A percentile compares a stretch with the other conserved stretches of the same genome.
Conservation (phyloP, 2,329 filamentous ascomycete genomes). For the Cladosporium sp. region DNA sequence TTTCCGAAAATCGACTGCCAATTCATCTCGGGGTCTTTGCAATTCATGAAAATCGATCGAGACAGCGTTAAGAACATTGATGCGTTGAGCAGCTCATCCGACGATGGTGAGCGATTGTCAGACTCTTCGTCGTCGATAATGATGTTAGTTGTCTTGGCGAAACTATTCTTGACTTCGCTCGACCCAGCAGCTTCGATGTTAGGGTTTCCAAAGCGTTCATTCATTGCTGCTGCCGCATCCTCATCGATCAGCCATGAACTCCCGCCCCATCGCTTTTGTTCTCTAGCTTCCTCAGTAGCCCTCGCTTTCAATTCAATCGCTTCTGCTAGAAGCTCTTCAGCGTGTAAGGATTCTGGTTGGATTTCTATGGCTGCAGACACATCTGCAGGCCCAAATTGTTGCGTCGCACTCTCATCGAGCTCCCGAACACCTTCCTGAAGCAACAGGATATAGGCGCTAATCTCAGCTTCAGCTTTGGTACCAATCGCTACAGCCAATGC, state of each 20-base stretch:
- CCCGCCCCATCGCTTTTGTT: constrained; percentile 51
- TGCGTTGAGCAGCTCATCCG: constrained; percentile 56
- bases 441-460: constrained; percentile 63
- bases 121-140: neutral
- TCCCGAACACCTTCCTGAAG: constrained; percentile 51
- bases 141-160: neutral
- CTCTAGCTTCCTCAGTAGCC: neutral
- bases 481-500: constrained; percentile 61
- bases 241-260: constrained; percentile 61
- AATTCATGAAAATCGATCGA: constrained; percentile 70
- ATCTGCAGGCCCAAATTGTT: constrained; percentile 48
- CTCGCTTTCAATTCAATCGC: constrained; percentile 42
- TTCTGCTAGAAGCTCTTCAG: constrained; percentile 60
- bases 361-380: constrained; percentile 71
- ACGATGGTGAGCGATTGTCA: constrained; percentile 20
- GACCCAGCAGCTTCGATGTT: constrained; percentile 17
- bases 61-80: constrained; percentile 61
- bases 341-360: constrained; percentile 48
- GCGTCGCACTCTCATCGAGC: constrained; percentile 33
- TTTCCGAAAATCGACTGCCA: constrained; percentile 57
- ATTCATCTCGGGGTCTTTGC: constrained; percentile 53
- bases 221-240: constrained; percentile 33
- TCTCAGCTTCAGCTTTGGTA: constrained; percentile 71
- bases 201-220: constrained; percentile 14
- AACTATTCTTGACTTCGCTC: constrained; percentile 4